phyloP scores from a whole-genome alignment of 192 early-diverging fungal genomes.

The Phycomyces nitens region DNA sequence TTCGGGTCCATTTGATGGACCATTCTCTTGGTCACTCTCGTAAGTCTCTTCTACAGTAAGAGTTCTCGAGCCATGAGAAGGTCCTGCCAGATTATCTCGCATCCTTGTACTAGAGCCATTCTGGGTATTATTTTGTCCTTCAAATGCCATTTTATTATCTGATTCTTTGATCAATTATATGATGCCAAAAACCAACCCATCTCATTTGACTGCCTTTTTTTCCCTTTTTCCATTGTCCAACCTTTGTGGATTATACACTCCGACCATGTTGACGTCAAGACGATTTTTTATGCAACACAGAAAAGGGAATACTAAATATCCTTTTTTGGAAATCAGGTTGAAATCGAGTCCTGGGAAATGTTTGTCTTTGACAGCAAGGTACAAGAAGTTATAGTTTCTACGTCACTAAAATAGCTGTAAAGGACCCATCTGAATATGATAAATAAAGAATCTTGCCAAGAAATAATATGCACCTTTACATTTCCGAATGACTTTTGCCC shows the following conservation, averaged over 20 bases:
- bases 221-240: neutral
- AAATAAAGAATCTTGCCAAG: no score
- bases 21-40: neutral
- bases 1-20: neutral
- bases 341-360: no score
- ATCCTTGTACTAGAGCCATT: neutral
- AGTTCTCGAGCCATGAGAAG: conserved; percentile 23
- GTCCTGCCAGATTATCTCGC: conserved; percentile 11
- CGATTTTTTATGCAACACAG: neutral
- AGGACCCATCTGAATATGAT: no score
- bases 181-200: neutral
- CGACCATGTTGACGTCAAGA: neutral
- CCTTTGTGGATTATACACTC: neutral
- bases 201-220: neutral
- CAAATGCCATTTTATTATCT: neutral
- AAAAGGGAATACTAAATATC: no score
- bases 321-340: no score
- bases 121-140: neutral
- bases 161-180: neutral
- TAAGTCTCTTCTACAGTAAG: conserved; percentile 12
- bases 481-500: no score
- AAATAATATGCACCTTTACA: no score
- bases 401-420: no score
- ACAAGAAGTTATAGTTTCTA: no score
- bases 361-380: no score